These are phyloP conservation scores for Neurospora hispaniola DNA, from an alignment of 495 filamentous ascomycete species.

Conservation along the genomic window DNA sequence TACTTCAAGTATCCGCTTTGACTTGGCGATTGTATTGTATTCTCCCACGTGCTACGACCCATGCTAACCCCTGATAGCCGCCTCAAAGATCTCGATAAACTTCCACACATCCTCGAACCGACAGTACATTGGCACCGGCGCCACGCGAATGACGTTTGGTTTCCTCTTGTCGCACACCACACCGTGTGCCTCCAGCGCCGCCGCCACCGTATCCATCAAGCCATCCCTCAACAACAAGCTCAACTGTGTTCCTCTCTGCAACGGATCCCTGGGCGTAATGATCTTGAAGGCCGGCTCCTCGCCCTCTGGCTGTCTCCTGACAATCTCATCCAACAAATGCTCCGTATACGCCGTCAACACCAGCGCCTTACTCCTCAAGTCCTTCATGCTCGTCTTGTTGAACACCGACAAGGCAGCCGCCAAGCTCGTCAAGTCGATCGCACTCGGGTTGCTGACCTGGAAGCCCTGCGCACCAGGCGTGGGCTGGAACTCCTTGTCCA, in stretches of 20 bases:
- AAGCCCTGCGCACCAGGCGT: conserved; percentile 53
- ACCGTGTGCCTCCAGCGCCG: conserved; percentile 51
- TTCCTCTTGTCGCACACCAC: conserved; percentile 77
- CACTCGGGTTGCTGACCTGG: conserved; percentile 54
- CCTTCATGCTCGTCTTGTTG: conserved; percentile 51
- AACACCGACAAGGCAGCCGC: conserved; percentile 69
- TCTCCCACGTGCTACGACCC: background rate
- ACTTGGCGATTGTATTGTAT: background rate
- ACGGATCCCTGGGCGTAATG: conserved; percentile 67
- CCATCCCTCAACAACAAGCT: conserved; percentile 57
- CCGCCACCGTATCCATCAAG: conserved; percentile 56
- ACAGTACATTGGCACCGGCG: conserved; percentile 83
- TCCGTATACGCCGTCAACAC: conserved; percentile 70
- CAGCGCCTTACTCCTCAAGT: conserved; percentile 61
- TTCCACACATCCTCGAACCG: conserved; percentile 66
- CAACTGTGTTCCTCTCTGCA: conserved; percentile 72
- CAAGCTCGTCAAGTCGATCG: conserved; percentile 53
- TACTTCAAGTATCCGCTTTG: background rate
- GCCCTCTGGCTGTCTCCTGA: conserved; percentile 16
- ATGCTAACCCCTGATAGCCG: conserved; percentile 24
- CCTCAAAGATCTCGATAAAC: conserved; percentile 51
- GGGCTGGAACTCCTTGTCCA: conserved; percentile 66
- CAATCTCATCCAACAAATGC: conserved; percentile 42
- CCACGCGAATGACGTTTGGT: conserved; percentile 78
- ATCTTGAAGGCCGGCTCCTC: conserved; percentile 49